These are phyloP conservation scores for Keithomyces neogunnii DNA, from an alignment of 2,329 filamentous ascomycete genomes.

Conservation along the genomic window DNA sequence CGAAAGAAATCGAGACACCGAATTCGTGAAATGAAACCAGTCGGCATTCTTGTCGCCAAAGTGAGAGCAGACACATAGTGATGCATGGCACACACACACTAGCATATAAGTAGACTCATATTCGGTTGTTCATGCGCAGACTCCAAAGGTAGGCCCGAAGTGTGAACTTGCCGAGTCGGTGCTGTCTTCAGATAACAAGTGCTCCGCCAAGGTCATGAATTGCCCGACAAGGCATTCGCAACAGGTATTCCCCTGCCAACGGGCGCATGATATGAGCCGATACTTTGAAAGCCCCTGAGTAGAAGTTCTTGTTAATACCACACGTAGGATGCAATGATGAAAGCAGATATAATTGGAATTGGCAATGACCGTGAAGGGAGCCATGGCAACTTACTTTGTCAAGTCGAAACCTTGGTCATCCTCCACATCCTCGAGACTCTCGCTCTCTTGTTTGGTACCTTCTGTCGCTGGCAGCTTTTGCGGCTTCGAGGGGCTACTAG, in stretches of 20 bases:
- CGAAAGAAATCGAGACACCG: no score
- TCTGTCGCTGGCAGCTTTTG: slow-evolving; percentile 21
- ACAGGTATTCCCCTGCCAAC: slow-evolving; percentile 38
- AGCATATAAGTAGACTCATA: neutral
- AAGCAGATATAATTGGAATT: neutral
- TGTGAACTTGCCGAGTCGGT: no score
- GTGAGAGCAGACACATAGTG: no score
- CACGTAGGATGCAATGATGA: neutral
- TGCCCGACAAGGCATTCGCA: slow-evolving; percentile 30
- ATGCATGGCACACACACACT: neutral
- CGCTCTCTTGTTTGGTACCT: slow-evolving; percentile 12
- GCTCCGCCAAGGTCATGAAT: slow-evolving; percentile 12
- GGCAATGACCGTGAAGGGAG: neutral
- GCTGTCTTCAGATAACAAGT: neutral
- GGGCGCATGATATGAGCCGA: slow-evolving; percentile 53
- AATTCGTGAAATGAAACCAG: no score
- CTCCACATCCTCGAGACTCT: slow-evolving; percentile 22
- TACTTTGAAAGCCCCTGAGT: slow-evolving; percentile 55
- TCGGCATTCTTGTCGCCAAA: no score
- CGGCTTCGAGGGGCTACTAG: slow-evolving; percentile 41
- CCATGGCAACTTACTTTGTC: slow-evolving; percentile 38
- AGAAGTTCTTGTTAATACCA: slow-evolving; percentile 14
- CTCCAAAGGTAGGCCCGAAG: no score
- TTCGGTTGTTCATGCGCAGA: neutral
- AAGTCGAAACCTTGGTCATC: slow-evolving; percentile 51